phyloP scores from a whole-genome alignment of 169 alveolate species.

The Eimeria sp. region DNA sequence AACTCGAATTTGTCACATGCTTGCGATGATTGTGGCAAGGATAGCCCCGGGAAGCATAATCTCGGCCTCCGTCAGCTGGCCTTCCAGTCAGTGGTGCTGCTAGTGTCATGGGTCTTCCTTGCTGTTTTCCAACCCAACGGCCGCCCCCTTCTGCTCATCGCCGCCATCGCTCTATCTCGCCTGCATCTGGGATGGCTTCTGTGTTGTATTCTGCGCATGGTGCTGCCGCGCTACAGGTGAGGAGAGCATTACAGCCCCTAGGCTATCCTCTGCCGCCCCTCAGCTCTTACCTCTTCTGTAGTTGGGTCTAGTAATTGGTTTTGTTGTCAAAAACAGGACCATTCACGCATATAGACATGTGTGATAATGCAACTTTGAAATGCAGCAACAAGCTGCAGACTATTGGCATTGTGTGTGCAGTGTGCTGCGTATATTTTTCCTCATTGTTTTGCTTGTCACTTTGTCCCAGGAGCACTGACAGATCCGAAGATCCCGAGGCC shows the following conservation, averaged over 20 bases:
- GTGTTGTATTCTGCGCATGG: constrained; percentile 35
- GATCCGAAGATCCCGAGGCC: neutral
- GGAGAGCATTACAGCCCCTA: neutral
- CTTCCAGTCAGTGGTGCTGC: constrained; percentile 5
- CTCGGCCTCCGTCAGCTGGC: constrained; percentile 42
- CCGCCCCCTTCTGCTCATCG: constrained; percentile 4
- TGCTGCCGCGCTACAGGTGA: constrained; percentile 68
- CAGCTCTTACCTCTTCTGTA: neutral
- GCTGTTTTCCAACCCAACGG: constrained; percentile 39
- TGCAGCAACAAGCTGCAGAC: neutral
- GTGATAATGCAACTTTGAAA: neutral
- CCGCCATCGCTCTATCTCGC: constrained; percentile 21
- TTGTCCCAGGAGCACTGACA: neutral
- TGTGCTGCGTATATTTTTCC: too few species aligned
- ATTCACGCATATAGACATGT: neutral
- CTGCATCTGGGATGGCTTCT: constrained; percentile 64
- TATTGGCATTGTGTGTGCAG: neutral
- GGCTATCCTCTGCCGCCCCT: neutral
- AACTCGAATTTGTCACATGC: neutral
- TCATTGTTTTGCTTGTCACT: neutral
- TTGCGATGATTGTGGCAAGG: neutral
- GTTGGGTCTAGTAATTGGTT: neutral
- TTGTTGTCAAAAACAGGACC: neutral
- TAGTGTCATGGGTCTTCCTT: constrained; percentile 28
- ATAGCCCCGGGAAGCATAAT: neutral